Conservation (phyloP, 73 alveolate genomes). For the Symbiodinium pilosum region DNA sequence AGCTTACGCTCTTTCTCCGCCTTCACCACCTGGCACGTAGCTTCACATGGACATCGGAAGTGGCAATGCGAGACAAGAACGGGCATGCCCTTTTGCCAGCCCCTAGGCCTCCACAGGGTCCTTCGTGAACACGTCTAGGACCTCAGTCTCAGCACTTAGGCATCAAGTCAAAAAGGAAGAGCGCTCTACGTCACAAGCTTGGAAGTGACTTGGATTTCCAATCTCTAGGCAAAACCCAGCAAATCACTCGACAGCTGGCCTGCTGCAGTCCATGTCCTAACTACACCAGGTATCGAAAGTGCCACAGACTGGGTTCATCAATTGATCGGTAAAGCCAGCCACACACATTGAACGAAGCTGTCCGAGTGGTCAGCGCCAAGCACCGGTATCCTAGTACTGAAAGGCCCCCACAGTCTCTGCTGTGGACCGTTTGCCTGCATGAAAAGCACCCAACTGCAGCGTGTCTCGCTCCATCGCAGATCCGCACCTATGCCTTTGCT, state of each 20-base stretch:
- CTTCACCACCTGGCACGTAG: slow-evolving; percentile 48
- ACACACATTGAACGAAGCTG: too few relatives aligned
- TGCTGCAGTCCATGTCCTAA: too few relatives aligned
- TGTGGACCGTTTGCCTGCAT: slow-evolving; percentile 55
- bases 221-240: background rate
- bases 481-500: slow-evolving; percentile 32
- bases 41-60: background rate
- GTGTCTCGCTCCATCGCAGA: background rate
- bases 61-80: background rate
- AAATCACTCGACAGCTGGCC: too few relatives aligned
- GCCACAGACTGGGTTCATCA: background rate
- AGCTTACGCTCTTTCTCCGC: slow-evolving; percentile 56
- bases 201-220: background rate
- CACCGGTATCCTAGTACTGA: too few relatives aligned
- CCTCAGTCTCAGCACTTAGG: background rate
- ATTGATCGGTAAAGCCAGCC: background rate
- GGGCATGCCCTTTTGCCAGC: background rate
- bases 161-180: background rate
- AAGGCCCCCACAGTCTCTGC: slow-evolving; percentile 57
- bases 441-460: too few relatives aligned
- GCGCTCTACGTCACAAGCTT: background rate
- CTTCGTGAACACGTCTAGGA: slow-evolving; percentile 65
- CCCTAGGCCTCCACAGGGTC: slow-evolving; percentile 56
- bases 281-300: background rate
- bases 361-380: too few relatives aligned